These are phyloP conservation scores for Phytopythium delawarense DNA, from an alignment of 352 stramenopile genomes.

Conservation along the genomic window DNA sequence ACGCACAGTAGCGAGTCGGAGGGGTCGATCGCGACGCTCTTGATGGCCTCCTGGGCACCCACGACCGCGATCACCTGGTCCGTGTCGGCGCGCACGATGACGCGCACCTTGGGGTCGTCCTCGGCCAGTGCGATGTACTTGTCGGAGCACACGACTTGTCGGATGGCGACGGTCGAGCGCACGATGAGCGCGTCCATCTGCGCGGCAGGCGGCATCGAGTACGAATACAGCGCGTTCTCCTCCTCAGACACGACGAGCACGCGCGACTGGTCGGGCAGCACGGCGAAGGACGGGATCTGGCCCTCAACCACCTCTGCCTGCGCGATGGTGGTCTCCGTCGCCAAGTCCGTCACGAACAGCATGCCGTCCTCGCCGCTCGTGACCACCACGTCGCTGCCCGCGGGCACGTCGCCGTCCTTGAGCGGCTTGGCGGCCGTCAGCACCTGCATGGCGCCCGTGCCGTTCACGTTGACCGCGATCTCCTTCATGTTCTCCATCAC, in stretches of 20 bases:
- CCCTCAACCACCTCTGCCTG: constrained; percentile 54
- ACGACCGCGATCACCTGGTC: constrained; percentile 62
- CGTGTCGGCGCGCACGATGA: constrained; percentile 49
- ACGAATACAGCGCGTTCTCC: constrained; percentile 65
- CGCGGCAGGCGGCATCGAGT: constrained; percentile 50
- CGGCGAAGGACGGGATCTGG: constrained; percentile 60
- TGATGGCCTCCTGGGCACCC: constrained; percentile 59
- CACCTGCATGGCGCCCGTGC: constrained; percentile 60
- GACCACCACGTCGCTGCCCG: constrained; percentile 53
- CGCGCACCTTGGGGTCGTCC: constrained; percentile 66
- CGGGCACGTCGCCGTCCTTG: constrained; percentile 22
- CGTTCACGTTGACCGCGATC: constrained; percentile 68
- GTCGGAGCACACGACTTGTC: constrained; percentile 56
- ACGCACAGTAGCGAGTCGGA: constrained; percentile 60
- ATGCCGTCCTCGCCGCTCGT: constrained; percentile 79
- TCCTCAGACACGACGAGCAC: constrained; percentile 68
- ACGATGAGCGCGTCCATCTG: constrained; percentile 56
- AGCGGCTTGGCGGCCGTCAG: constrained; percentile 31
- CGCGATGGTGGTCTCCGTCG: constrained; percentile 39
- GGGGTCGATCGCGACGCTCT: constrained; percentile 70
- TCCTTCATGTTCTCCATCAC: constrained; percentile 77
- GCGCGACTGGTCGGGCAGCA: constrained; percentile 60
- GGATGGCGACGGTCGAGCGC: constrained; percentile 70
- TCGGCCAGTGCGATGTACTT: constrained; percentile 67
- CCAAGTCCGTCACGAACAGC: constrained; percentile 70